phyloP scores from a whole-genome alignment of 495 filamentous ascomycete species.

The Penicillium steckii region DNA sequence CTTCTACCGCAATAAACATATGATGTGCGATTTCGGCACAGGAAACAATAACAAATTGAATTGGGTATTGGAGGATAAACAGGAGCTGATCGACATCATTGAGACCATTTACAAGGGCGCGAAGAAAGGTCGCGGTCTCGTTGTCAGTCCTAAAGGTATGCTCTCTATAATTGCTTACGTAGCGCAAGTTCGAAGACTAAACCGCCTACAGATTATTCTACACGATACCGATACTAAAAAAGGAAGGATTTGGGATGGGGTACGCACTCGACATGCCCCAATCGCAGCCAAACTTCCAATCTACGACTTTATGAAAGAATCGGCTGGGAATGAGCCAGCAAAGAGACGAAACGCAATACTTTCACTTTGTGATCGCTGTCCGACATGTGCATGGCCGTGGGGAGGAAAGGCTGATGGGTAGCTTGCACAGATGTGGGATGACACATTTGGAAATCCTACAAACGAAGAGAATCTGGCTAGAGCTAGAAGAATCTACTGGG shows the following conservation, averaged over 20 bases:
- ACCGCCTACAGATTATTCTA: conserved; percentile 66
- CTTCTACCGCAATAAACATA: conserved; percentile 98
- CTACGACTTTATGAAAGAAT: conserved; percentile 23
- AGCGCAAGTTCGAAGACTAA: conserved; percentile 5
- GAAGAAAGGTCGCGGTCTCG: conserved; percentile 93
- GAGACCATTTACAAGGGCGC: conserved; percentile 97
- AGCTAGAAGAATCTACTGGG: too few relatives aligned
- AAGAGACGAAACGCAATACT: background rate
- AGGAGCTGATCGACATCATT: conserved; percentile 97
- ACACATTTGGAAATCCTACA: too few relatives aligned
- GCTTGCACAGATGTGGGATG: too few relatives aligned
- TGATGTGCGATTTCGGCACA: conserved; percentile 97
- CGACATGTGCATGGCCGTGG: background rate
- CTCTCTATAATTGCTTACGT: background rate
- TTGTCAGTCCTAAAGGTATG: conserved; percentile 86
- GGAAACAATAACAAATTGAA: conserved; percentile 99
- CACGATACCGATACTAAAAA: conserved; percentile 72
- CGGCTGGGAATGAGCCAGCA: conserved; percentile 3
- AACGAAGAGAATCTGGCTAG: background rate
- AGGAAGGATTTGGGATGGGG: background rate
- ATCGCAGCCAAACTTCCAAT: background rate
- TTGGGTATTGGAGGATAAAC: conserved; percentile 97
- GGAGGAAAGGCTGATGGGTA: background rate
- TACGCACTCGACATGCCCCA: background rate
- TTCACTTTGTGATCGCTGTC: background rate